Conservation (phyloP, 352 stramenopile genomes). For the Phytopythium cucurbitacearum region DNA sequence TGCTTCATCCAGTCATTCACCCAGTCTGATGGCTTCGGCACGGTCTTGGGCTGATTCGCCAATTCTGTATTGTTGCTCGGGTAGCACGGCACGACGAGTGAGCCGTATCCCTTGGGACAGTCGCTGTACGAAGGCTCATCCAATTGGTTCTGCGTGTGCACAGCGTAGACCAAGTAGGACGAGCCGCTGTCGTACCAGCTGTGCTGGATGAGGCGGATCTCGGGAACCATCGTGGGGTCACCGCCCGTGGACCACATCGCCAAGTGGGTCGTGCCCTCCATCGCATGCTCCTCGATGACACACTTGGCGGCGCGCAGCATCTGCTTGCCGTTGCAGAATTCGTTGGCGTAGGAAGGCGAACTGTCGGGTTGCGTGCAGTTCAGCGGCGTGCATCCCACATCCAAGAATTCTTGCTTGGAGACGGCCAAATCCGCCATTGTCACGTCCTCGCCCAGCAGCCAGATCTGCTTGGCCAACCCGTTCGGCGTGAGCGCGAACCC, state of each 20-base stretch:
- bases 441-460: slow-evolving; percentile 11
- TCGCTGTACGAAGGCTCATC: slow-evolving; percentile 21
- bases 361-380: slow-evolving; percentile 21
- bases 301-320: slow-evolving; percentile 32
- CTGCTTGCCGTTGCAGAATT: slow-evolving; percentile 22
- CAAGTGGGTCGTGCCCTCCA: slow-evolving; percentile 3
- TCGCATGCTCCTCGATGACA: slow-evolving; percentile 16
- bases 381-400: slow-evolving; percentile 8
- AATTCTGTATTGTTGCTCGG: slow-evolving; percentile 9
- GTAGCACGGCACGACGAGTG: slow-evolving; percentile 29
- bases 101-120: slow-evolving; percentile 17
- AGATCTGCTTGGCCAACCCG: not conserved
- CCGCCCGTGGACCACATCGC: slow-evolving; percentile 24
- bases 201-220: slow-evolving; percentile 18
- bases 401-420: slow-evolving; percentile 14
- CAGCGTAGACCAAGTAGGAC: slow-evolving; percentile 16
- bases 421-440: slow-evolving; percentile 24
- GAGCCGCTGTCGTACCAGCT: slow-evolving; percentile 10
- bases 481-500: not conserved
- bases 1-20: slow-evolving; percentile 21
- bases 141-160: slow-evolving; percentile 11
- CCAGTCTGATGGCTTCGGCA: slow-evolving; percentile 8
- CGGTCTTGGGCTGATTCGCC: slow-evolving; percentile 8
- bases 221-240: slow-evolving; percentile 11
- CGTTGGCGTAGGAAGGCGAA: slow-evolving; percentile 6